These are phyloP conservation scores for Leucosporidium scottii DNA, from an alignment of 768 basidiomycete species.

Conservation along the genomic window DNA sequence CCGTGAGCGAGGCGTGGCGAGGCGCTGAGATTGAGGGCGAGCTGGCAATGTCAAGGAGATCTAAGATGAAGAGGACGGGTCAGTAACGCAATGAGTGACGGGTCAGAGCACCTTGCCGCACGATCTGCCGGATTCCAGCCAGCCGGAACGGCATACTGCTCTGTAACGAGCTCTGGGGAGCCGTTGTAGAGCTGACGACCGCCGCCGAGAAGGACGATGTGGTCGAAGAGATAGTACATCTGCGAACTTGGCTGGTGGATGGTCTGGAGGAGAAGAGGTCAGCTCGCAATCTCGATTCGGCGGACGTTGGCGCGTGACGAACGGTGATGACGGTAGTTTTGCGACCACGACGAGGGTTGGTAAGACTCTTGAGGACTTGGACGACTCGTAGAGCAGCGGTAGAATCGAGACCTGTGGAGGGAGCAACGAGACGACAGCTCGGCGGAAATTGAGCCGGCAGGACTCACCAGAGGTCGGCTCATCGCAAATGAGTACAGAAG, in stretches of 20 bases:
- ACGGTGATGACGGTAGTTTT: conserved; percentile 68
- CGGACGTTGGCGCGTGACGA: conserved; percentile 50
- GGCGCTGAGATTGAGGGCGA: too few relatives aligned
- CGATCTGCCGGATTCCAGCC: conserved; percentile 89
- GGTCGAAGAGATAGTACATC: conserved; percentile 62
- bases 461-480: conserved; percentile 54
- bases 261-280: neutral
- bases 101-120: conserved; percentile 3
- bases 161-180: conserved; percentile 58
- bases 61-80: neutral
- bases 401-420: conserved; percentile 56
- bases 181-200: conserved; percentile 76
- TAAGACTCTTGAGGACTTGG: conserved; percentile 66
- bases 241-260: conserved; percentile 29
- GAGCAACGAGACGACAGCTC: too few relatives aligned
- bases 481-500: conserved; percentile 77
- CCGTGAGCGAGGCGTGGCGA: too few relatives aligned
- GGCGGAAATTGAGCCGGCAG: neutral
- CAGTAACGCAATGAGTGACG: too few relatives aligned
- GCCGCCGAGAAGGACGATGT: conserved; percentile 62
- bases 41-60: conserved; percentile 73
- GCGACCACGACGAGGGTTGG: conserved; percentile 51
- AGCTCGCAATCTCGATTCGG: neutral
- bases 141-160: conserved; percentile 58
- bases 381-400: conserved; percentile 76